Evolutionary conservation across 441 rosid species (phyloP).

Genomic region (Euphorbia schlechtendalii): DNA sequence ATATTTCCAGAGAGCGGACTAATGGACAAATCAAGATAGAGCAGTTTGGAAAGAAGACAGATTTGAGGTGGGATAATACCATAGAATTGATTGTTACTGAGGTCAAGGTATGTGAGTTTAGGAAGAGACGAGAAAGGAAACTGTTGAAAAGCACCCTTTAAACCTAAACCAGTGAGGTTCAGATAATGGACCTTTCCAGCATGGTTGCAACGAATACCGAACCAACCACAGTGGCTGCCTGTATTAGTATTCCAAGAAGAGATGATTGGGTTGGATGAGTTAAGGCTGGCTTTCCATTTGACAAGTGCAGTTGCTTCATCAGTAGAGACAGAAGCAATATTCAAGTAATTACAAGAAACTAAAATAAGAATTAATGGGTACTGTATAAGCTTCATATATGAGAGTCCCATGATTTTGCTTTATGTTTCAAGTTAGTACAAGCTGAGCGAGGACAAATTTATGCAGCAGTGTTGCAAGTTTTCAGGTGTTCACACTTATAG

Average conservation of each 20-base stretch:
- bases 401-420: no score
- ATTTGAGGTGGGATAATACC: constrained; percentile 30
- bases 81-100: constrained; percentile 21
- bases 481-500: no score
- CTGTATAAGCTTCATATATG: no score
- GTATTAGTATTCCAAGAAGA: constrained; percentile 21
- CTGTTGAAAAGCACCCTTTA: constrained; percentile 27
- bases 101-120: constrained; percentile 23
- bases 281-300: constrained; percentile 29
- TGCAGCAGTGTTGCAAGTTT: no score
- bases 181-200: constrained; percentile 17
- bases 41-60: constrained; percentile 25
- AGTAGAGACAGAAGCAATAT: constrained; percentile 1
- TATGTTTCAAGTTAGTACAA: no score
- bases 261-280: constrained; percentile 12
- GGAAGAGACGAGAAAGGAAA: constrained; percentile 28
- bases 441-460: no score
- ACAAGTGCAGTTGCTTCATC: constrained; percentile 31
- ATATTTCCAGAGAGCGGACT: constrained; percentile 25
- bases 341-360: background rate
- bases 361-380: no score
- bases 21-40: constrained; percentile 27
- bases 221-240: constrained; percentile 29
- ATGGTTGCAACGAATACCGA: constrained; percentile 28
- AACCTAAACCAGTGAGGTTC: constrained; percentile 25